phyloP scores from a whole-genome alignment of 2,329 filamentous ascomycete species.

The Trichoderma sp. region DNA sequence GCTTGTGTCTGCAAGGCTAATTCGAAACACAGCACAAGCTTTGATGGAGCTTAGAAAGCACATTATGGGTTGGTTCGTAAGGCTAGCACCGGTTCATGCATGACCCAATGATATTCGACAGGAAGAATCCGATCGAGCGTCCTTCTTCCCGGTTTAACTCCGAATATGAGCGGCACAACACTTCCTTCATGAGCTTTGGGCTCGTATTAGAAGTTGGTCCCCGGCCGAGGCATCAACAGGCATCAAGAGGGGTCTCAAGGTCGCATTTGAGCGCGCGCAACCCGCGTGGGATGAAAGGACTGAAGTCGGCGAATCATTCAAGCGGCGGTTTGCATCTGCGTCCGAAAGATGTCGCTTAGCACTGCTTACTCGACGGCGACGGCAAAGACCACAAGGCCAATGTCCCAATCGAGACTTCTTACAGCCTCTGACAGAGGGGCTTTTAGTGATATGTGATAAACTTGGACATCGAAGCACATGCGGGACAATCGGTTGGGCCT shows the following conservation, averaged over 20 bases:
- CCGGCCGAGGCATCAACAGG: not conserved
- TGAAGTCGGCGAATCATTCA: not conserved
- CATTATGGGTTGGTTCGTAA: not conserved
- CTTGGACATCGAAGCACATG: not conserved
- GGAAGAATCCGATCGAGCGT: not conserved
- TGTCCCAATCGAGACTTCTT: not conserved
- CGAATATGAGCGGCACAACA: not conserved
- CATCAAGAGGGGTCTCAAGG: not conserved
- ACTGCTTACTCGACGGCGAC: not conserved
- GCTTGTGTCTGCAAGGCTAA: not conserved
- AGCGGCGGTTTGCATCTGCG: not conserved
- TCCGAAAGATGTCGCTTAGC: not conserved
- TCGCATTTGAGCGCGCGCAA: not conserved
- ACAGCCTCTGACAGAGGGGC: not conserved
- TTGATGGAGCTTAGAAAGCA: not conserved
- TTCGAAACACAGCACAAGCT: not conserved
- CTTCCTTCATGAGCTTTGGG: not conserved
- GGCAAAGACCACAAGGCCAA: not conserved
- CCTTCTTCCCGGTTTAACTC: not conserved
- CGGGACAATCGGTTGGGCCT: not conserved
- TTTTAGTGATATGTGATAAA: not conserved
- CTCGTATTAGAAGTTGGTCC: not conserved
- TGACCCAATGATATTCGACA: not conserved
- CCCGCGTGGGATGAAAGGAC: not conserved
- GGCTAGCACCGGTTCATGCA: not conserved